Conservation (phyloP, 192 early-diverging fungal genomes). For the Dispira simplex region DNA sequence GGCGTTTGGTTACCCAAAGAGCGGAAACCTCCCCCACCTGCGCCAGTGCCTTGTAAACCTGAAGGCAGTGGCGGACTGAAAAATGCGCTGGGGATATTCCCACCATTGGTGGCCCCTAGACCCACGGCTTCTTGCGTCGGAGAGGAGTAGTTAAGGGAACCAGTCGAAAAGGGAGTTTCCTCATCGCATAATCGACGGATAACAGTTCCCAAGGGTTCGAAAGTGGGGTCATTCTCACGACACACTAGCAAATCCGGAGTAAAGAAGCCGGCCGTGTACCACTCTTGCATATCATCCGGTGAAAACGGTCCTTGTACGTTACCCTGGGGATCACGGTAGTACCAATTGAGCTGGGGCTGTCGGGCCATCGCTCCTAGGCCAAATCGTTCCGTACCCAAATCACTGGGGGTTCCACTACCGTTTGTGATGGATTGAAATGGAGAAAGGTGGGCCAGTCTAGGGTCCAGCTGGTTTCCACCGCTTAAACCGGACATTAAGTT, state of each 20-base stretch:
- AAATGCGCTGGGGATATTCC: no score
- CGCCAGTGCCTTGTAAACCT: no score
- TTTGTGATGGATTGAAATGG: no score
- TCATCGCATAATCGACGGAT: slow-evolving; percentile 48
- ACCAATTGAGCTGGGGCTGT: slow-evolving; percentile 37
- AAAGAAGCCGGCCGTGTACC: slow-evolving; percentile 83
- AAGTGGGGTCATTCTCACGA: slow-evolving; percentile 55
- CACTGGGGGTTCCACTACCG: no score
- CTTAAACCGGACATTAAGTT: slow-evolving; percentile 5
- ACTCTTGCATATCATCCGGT: slow-evolving; percentile 86
- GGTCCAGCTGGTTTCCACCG: not conserved
- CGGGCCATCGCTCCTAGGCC: not conserved
- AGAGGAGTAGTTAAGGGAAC: slow-evolving; percentile 7
- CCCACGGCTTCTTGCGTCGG: no score
- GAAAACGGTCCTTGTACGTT: slow-evolving; percentile 83
- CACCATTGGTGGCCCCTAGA: no score
- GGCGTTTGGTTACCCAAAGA: no score
- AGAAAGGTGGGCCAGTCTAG: no score
- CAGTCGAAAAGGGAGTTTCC: slow-evolving; percentile 50
- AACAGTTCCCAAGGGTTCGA: slow-evolving; percentile 62
- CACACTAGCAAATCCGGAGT: slow-evolving; percentile 61
- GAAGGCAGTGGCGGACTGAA: no score
- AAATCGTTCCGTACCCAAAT: not conserved
- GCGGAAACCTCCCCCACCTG: no score
- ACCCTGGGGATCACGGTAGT: slow-evolving; percentile 73